A percentile compares a stretch with the other conserved stretches of the same genome.
phyloP scores from a whole-genome alignment of 805 yeast species.

The Saccharomycopsis fodiens region DNA sequence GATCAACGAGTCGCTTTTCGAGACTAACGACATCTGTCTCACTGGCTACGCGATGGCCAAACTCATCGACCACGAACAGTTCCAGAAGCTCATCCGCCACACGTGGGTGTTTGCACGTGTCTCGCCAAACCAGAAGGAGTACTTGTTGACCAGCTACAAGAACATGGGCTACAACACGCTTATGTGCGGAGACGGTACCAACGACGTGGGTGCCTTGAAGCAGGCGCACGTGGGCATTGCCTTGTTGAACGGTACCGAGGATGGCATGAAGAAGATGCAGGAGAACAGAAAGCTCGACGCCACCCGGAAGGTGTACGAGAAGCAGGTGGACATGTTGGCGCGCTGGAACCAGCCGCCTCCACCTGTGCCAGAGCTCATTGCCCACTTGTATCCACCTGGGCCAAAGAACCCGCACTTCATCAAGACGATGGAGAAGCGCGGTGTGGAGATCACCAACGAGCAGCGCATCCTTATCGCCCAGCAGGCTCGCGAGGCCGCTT shows the following conservation, averaged over 20 bases:
- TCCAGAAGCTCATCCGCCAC: conserved; percentile 68
- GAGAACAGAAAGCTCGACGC: conserved; percentile 69
- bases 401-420: conserved; percentile 83
- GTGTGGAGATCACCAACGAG: conserved; percentile 72
- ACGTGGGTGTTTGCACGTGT: conserved; percentile 98
- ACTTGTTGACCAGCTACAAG: conserved; percentile 74
- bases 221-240: conserved; percentile 99
- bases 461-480: conserved; percentile 48
- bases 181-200: conserved; percentile 99
- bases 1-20: conserved; percentile 49
- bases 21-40: conserved; percentile 75
- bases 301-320: conserved; percentile 62
- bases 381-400: conserved; percentile 95
- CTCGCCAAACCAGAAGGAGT: conserved; percentile 93
- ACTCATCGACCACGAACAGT: conserved; percentile 59
- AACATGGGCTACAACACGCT: conserved; percentile 85
- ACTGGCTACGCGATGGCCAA: conserved; percentile 84
- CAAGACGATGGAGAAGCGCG: conserved; percentile 77
- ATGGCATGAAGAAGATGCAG: conserved; percentile 79
- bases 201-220: conserved; percentile 97
- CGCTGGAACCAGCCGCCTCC: conserved; percentile 83
- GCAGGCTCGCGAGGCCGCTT: conserved; percentile 36
- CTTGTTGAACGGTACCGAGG: conserved; percentile 93
- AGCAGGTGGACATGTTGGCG: conserved; percentile 70
- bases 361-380: conserved; percentile 78